Conservation (phyloP, 1,284 basidiomycete genomes). For the Cutaneotrichosporon spelunceum region DNA sequence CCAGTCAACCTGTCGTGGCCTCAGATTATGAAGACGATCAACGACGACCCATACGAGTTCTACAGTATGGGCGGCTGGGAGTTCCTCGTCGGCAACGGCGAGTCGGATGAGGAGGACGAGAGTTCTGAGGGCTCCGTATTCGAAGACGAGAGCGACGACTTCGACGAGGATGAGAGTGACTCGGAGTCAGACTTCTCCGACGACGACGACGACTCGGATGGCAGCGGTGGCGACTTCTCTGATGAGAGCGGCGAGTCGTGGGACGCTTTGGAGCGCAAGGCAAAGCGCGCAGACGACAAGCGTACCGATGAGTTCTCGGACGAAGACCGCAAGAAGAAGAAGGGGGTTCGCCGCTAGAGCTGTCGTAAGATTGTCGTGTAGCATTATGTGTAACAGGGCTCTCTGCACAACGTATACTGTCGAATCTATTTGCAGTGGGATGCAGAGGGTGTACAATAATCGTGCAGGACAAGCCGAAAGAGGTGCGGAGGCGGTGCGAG, state of each 20-base stretch:
- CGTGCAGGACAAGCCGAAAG: not conserved
- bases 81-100: conserved; percentile 73
- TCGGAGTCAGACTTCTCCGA: conserved; percentile 52
- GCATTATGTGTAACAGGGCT: conserved; percentile 16
- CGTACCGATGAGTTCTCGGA: conserved; percentile 37
- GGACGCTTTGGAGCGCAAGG: conserved; percentile 90
- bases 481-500: no score
- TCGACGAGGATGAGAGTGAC: conserved; percentile 39
- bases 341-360: conserved; percentile 21
- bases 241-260: conserved; percentile 74
- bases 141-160: conserved; percentile 52
- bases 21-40: conserved; percentile 95
- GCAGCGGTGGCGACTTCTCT: conserved; percentile 31
- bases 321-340: conserved; percentile 41
- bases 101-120: conserved; percentile 65
- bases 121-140: conserved; percentile 78
- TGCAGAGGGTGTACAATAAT: not conserved
- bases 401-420: not conserved
- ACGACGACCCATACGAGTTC: conserved; percentile 92
- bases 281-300: conserved; percentile 56
- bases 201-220: conserved; percentile 58
- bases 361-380: conserved; percentile 11
- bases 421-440: not conserved
- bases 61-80: conserved; percentile 94
- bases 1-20: conserved; percentile 98